A percentile compares a stretch with the other conserved stretches of the same genome.
These are phyloP conservation scores for Podila verticillata DNA, from an alignment of 192 early-diverging fungal species.

Conservation along the genomic window DNA sequence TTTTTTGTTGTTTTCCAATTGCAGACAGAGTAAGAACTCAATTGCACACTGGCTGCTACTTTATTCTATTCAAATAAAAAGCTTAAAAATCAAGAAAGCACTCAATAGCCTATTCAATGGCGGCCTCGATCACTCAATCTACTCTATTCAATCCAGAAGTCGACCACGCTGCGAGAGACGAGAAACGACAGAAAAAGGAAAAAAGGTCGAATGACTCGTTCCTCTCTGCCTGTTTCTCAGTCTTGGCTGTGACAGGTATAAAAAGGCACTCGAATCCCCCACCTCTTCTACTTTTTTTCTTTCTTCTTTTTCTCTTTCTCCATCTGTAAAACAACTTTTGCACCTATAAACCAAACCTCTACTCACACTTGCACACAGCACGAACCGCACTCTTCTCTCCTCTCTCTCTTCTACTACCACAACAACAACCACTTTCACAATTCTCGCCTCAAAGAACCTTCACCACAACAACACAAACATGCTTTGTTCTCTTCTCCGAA, in stretches of 20 bases:
- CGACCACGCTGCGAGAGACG: no score
- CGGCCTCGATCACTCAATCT: no score
- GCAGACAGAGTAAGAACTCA: no score
- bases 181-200: background rate
- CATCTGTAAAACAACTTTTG: conserved; percentile 5
- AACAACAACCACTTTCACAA: background rate
- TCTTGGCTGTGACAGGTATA: conserved; percentile 1
- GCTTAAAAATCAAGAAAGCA: no score
- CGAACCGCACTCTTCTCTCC: background rate
- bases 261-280: background rate
- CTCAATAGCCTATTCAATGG: no score
- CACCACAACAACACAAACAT: conserved; percentile 27
- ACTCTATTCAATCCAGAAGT: no score
- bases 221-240: background rate
- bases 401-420: background rate
- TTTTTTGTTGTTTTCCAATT: background rate
- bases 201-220: background rate
- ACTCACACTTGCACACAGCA: background rate
- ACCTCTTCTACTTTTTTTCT: conserved; percentile 1
- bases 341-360: background rate
- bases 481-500: conserved; percentile 44
- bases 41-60: no score
- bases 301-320: background rate
- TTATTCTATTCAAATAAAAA: no score
- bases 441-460: conserved; percentile 30